These are phyloP conservation scores for Suhomyces canberraensis DNA, from an alignment of 805 yeast genomes.

Conservation along the genomic window DNA sequence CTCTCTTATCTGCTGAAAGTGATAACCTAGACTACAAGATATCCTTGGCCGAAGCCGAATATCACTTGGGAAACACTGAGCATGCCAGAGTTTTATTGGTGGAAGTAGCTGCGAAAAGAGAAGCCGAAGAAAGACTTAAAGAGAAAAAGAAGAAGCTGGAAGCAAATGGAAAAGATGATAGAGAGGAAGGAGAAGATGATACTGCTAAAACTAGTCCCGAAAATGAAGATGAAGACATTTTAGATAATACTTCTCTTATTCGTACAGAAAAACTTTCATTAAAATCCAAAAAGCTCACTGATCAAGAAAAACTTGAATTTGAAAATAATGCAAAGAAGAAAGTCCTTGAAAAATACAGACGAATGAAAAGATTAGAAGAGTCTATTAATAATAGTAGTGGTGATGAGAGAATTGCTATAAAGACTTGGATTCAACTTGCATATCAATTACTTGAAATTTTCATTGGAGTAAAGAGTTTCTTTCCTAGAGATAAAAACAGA, in stretches of 20 bases:
- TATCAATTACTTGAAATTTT: conserved; percentile 82
- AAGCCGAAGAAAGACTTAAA: conserved; percentile 5
- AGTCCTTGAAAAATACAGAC: conserved; percentile 52
- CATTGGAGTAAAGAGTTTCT: conserved; percentile 71
- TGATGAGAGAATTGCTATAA: conserved; percentile 54
- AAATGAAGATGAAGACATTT: not conserved
- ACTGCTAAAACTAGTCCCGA: conserved; percentile 1
- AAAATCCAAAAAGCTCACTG: conserved; percentile 20
- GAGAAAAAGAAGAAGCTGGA: conserved; percentile 7
- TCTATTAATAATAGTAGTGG: conserved; percentile 24
- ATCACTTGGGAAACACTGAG: conserved; percentile 58
- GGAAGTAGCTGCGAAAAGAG: conserved; percentile 47
- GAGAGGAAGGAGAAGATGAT: conserved; percentile 14
- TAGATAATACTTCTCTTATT: conserved; percentile 10
- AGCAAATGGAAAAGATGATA: conserved; percentile 19
- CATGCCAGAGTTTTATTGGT: conserved; percentile 52
- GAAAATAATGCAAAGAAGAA: conserved; percentile 58
- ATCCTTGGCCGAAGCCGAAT: conserved; percentile 78
- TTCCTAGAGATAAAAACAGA: conserved; percentile 70
- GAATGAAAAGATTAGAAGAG: conserved; percentile 49
- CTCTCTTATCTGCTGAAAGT: conserved; percentile 55
- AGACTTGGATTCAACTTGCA: conserved; percentile 81
- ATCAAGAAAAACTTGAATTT: conserved; percentile 49
- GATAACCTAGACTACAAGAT: conserved; percentile 69
- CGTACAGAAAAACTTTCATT: conserved; percentile 8